Conservation (phyloP, 495 filamentous ascomycete genomes). For the Penicillium canescens region DNA sequence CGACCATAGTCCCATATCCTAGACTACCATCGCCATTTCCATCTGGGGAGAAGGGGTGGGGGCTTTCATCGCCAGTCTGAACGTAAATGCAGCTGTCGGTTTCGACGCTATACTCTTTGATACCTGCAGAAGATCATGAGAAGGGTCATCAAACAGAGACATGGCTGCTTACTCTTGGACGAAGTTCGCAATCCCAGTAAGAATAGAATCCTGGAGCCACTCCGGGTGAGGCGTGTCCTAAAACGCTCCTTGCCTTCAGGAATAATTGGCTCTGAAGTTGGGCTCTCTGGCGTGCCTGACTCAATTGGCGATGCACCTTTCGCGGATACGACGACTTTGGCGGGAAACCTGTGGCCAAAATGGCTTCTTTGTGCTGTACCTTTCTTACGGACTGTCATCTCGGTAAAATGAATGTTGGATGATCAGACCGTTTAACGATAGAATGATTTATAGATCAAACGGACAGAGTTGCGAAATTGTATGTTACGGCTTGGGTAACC, state of each 20-base stretch:
- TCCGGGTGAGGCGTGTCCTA: slow-evolving; percentile 18
- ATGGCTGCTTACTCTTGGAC: slow-evolving; percentile 15
- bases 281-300: slow-evolving; percentile 29
- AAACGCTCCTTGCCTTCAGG: slow-evolving; percentile 12
- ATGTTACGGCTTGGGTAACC: background rate
- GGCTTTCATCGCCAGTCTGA: background rate
- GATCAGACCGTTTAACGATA: slow-evolving; percentile 10
- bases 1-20: background rate
- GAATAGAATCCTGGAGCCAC: slow-evolving; percentile 25
- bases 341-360: slow-evolving; percentile 23
- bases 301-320: slow-evolving; percentile 16
- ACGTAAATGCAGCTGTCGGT: slow-evolving; percentile 11
- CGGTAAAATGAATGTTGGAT: slow-evolving; percentile 10
- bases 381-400: slow-evolving; percentile 23
- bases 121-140: slow-evolving; percentile 10
- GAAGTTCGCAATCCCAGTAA: slow-evolving; percentile 23
- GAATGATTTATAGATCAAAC: background rate
- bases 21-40: background rate
- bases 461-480: too few relatives aligned
- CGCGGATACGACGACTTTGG: slow-evolving; percentile 13
- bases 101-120: slow-evolving; percentile 15
- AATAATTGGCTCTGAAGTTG: slow-evolving; percentile 18
- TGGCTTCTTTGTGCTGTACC: slow-evolving; percentile 19
- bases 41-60: background rate
- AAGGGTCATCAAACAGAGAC: background rate